phyloP scores from a whole-genome alignment of 768 basidiomycete genomes.

The Mycena galericulata region DNA sequence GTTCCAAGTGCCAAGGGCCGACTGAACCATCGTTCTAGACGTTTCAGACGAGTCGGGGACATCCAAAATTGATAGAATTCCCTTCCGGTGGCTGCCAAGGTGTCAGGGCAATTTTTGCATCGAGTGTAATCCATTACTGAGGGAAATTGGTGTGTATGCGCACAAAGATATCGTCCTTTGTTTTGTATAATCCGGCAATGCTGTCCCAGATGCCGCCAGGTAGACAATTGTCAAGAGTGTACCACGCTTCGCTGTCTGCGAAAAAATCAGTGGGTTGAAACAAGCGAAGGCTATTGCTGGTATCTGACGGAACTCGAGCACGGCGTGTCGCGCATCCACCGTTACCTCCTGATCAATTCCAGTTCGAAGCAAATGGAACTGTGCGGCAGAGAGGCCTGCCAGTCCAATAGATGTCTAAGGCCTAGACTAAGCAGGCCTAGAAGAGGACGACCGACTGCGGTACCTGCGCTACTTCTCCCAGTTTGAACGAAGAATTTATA shows the following conservation, averaged over 20 bases:
- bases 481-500: slow-evolving; percentile 65
- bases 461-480: slow-evolving; percentile 68
- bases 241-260: slow-evolving; percentile 64
- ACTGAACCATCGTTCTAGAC: slow-evolving; percentile 51
- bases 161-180: slow-evolving; percentile 62
- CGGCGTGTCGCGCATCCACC: slow-evolving; percentile 68
- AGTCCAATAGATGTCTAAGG: slow-evolving; percentile 61
- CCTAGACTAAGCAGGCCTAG: background rate
- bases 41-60: slow-evolving; percentile 46
- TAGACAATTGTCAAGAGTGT: slow-evolving; percentile 55
- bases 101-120: background rate
- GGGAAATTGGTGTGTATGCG: slow-evolving; percentile 76
- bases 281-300: background rate
- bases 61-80: slow-evolving; percentile 60
- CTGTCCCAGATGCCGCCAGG: slow-evolving; percentile 57
- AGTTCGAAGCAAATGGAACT: slow-evolving; percentile 60
- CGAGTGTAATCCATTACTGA: slow-evolving; percentile 53
- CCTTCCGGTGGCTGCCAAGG: slow-evolving; percentile 58
- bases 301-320: slow-evolving; percentile 63
- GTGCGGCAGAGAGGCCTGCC: slow-evolving; percentile 64
- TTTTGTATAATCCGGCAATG: slow-evolving; percentile 65
- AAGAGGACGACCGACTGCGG: background rate
- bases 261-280: background rate
- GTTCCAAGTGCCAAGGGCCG: slow-evolving; percentile 55
- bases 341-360: slow-evolving; percentile 59